These are phyloP conservation scores for Candida maris DNA, from an alignment of 805 yeast genomes.

Conservation along the genomic window DNA sequence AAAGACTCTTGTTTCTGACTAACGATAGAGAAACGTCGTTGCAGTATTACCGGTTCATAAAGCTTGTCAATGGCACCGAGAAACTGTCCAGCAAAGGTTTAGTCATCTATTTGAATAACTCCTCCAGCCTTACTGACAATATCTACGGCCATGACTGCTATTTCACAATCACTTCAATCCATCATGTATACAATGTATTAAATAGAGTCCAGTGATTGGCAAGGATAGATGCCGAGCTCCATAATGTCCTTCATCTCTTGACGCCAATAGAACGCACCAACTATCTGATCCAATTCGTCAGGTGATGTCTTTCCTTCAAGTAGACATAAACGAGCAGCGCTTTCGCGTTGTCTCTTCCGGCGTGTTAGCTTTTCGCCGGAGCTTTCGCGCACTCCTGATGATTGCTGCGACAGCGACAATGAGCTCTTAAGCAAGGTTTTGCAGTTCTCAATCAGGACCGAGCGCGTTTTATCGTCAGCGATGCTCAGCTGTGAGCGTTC, in stretches of 20 bases:
- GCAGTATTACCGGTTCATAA: conserved; percentile 24
- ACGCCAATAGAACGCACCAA: conserved; percentile 28
- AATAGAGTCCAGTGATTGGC: not conserved
- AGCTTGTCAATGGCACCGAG: conserved; percentile 10
- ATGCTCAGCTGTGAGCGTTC: conserved; percentile 40
- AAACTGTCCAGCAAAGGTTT: conserved; percentile 13
- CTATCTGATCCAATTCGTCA: conserved; percentile 23
- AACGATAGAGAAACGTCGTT: conserved; percentile 22
- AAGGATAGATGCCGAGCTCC: conserved; percentile 21
- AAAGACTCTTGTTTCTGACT: conserved; percentile 21
- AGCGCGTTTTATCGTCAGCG: conserved; percentile 30
- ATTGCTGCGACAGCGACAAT: conserved; percentile 38
- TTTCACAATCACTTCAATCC: not conserved
- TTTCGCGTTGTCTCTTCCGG: conserved; percentile 41
- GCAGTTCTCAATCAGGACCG: conserved; percentile 36
- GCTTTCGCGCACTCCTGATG: conserved; percentile 52
- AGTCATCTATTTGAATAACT: conserved; percentile 19
- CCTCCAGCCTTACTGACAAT: conserved; percentile 3
- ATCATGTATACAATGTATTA: not conserved
- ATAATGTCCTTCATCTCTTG: conserved; percentile 23
- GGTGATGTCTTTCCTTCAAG: conserved; percentile 36
- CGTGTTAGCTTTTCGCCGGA: conserved; percentile 40
- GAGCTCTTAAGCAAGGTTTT: conserved; percentile 44
- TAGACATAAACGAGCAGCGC: conserved; percentile 42
- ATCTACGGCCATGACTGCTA: conserved; percentile 14